A percentile compares a stretch with the other conserved stretches of the same genome.
Conservation (phyloP, 139 green algal species). For the Ettlia oleoabundans region DNA sequence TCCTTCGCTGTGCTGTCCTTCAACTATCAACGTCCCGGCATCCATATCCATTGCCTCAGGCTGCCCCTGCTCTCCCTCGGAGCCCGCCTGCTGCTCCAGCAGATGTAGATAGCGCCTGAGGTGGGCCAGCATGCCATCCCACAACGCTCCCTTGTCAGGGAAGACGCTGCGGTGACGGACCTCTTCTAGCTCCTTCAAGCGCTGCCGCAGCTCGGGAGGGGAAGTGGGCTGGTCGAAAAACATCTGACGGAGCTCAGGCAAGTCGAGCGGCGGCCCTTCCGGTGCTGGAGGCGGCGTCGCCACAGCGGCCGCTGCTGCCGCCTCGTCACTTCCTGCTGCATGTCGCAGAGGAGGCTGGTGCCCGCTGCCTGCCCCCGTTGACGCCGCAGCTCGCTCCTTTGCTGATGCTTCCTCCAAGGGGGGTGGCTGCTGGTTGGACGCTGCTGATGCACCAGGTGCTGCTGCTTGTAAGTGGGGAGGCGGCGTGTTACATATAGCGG, state of each 20-base stretch:
- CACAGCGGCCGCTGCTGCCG: too few species aligned
- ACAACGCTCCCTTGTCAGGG: slow-evolving; percentile 1
- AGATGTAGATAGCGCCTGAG: slow-evolving; percentile 9
- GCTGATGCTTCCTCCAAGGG: too few species aligned
- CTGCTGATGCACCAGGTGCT: background rate
- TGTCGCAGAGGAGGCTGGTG: too few species aligned
- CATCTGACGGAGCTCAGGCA: slow-evolving; percentile 1
- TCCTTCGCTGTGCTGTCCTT: too few species aligned
- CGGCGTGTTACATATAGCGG: too few species aligned
- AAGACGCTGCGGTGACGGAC: background rate
- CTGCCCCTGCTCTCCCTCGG: too few species aligned
- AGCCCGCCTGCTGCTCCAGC: slow-evolving; percentile 1
- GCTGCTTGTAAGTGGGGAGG: background rate
- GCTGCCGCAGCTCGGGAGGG: background rate
- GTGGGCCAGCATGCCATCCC: slow-evolving; percentile 13
- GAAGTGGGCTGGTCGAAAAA: slow-evolving; percentile 26
- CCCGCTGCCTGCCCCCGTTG: too few species aligned
- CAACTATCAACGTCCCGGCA: too few species aligned
- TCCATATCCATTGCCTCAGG: background rate
- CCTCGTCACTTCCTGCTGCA: too few species aligned
- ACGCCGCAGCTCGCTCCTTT: too few species aligned
- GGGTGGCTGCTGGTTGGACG: background rate
- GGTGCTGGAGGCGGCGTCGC: background rate
- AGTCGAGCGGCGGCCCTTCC: background rate
- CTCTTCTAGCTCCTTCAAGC: background rate